Conservation (phyloP, 495 filamentous ascomycete genomes). For the Annulohypoxylon stygium region DNA sequence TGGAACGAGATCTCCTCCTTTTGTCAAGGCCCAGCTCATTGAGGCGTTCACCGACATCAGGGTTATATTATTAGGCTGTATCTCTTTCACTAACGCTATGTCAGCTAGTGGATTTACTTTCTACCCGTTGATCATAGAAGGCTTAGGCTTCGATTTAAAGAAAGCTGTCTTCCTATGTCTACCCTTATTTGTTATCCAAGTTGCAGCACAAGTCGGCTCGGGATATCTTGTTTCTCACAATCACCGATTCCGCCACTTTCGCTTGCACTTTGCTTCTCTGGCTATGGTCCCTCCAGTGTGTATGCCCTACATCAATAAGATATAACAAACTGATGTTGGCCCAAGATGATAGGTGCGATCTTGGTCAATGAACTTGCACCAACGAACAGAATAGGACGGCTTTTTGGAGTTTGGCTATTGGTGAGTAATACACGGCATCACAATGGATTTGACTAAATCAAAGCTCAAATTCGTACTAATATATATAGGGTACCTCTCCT, state of each 20-base stretch:
- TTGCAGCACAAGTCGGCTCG: slow-evolving; percentile 33
- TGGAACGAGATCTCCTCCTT: slow-evolving; percentile 49
- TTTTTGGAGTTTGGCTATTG: slow-evolving; percentile 41
- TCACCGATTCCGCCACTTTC: slow-evolving; percentile 13
- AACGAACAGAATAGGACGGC: slow-evolving; percentile 38
- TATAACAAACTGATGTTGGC: not conserved
- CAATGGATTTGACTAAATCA: not conserved
- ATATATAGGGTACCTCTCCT: slow-evolving; percentile 33
- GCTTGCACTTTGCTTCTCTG: slow-evolving; percentile 37
- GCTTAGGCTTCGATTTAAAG: slow-evolving; percentile 69
- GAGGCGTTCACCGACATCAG: slow-evolving; percentile 51
- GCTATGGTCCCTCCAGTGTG: slow-evolving; percentile 43
- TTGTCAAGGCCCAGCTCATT: slow-evolving; percentile 48
- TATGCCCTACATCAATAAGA: not conserved
- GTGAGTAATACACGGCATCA: slow-evolving; percentile 18
- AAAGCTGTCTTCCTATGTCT: slow-evolving; percentile 60
- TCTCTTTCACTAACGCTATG: slow-evolving; percentile 49
- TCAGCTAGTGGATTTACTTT: slow-evolving; percentile 54
- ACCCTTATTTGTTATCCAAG: slow-evolving; percentile 37
- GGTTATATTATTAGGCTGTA: slow-evolving; percentile 45
- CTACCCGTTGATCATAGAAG: slow-evolving; percentile 67
- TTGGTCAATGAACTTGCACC: slow-evolving; percentile 41
- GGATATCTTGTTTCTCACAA: slow-evolving; percentile 18
- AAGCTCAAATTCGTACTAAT: not conserved
- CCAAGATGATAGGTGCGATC: slow-evolving; percentile 41